Evolutionary conservation across 2,329 filamentous ascomycete genomes (phyloP).

Genomic region (Fusarium goolgardi): DNA sequence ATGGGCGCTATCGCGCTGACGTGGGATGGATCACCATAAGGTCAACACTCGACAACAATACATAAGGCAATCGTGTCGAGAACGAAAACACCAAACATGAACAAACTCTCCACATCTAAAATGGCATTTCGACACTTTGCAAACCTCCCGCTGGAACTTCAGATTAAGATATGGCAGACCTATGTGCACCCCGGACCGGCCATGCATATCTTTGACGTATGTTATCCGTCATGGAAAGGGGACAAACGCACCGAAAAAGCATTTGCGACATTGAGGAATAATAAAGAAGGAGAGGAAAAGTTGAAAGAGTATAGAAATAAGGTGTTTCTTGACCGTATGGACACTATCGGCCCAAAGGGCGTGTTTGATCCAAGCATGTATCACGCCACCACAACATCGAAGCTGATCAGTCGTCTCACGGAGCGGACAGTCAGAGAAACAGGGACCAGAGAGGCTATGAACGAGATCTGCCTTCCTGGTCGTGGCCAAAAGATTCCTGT

Average conservation of each 20-base stretch:
- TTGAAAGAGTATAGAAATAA: constrained; percentile 31
- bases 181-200: constrained; percentile 32
- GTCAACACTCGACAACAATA: neutral
- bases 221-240: constrained; percentile 43
- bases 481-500: constrained; percentile 41
- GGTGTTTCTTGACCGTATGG: constrained; percentile 39
- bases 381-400: constrained; percentile 11
- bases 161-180: constrained; percentile 43
- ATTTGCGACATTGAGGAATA: constrained; percentile 13
- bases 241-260: constrained; percentile 23
- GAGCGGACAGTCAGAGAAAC: constrained; percentile 12
- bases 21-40: constrained; percentile 8
- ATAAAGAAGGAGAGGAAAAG: constrained; percentile 3
- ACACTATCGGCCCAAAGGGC: neutral
- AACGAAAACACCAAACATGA: neutral
- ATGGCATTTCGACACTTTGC: constrained; percentile 43
- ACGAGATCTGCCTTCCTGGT: constrained; percentile 44
- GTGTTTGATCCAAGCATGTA: constrained; percentile 39
- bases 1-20: constrained; percentile 2
- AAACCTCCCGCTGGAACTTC: constrained; percentile 41
- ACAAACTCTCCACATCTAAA: neutral
- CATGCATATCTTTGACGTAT: constrained; percentile 49
- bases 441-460: constrained; percentile 15
- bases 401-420: constrained; percentile 21
- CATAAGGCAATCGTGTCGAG: neutral